A percentile compares a stretch with the other conserved stretches of the same genome.
Conservation (phyloP, 148 eudicot genomes). For the Vaccinium corymbosum region DNA sequence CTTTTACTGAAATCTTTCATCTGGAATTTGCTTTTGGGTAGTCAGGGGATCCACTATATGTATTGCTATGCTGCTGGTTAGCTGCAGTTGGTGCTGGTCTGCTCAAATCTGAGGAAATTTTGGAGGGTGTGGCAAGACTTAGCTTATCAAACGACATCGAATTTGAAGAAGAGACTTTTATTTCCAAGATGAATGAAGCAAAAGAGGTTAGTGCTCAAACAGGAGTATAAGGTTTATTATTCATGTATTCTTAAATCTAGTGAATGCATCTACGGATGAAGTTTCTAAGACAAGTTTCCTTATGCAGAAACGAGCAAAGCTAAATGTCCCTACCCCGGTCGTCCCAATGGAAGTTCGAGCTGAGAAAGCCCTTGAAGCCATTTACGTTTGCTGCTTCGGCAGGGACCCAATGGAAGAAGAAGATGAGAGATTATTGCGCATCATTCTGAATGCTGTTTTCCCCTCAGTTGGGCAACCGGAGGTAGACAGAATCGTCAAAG, state of each 20-base stretch:
- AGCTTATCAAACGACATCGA: conserved; percentile 75
- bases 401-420: conserved; percentile 67
- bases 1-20: not conserved
- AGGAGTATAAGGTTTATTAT: not conserved
- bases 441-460: conserved; percentile 73
- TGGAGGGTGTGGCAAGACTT: conserved; percentile 90
- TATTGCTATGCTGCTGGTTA: conserved; percentile 84
- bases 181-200: conserved; percentile 81
- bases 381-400: conserved; percentile 77
- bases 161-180: conserved; percentile 86
- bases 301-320: conserved; percentile 68
- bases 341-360: conserved; percentile 60
- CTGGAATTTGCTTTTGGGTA: conserved; percentile 19
- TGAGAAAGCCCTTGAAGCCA: conserved; percentile 90
- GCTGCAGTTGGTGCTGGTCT: conserved; percentile 96
- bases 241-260: not conserved
- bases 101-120: conserved; percentile 91
- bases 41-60: conserved; percentile 83
- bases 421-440: conserved; percentile 38
- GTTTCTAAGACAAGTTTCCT: not conserved
- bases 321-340: conserved; percentile 34
- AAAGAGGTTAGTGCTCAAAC: conserved; percentile 54
- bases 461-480: conserved; percentile 52
- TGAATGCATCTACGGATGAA: not conserved
- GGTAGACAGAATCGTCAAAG: conserved; percentile 47